Base-by-base conservation (phyloP, 2,329 filamentous ascomycete species). In the Alternaria postmessia region DNA sequence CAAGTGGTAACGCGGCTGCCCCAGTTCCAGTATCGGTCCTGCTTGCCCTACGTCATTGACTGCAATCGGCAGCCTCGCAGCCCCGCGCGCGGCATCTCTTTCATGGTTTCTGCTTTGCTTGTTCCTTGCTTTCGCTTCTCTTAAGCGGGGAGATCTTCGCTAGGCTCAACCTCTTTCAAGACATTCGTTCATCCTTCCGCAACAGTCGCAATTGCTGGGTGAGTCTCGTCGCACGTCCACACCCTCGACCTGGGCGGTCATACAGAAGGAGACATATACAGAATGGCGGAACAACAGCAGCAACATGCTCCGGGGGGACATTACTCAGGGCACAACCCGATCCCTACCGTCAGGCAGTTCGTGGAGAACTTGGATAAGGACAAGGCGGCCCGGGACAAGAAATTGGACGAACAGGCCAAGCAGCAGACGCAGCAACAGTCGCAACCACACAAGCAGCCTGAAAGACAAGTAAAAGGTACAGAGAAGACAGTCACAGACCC, bases 321-420 rank as follows among this genome's bases (percentile, higher is more conserved):
- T 76, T 97, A 96, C 83, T 94, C 91, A 30, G 93, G 90, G 52
- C 80, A 79, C 60, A 96, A 97, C 77, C 91, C 91, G 24, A 88
- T 98, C 54, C 94, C 94, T 7, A 97, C 93, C 57, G 91, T 97
- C 67, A 89, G 90, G 74, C 87, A 94, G 77, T 96, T 97, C 67
- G 85, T 97, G 67, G 86, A 91, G 54, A 86, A 86, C 65, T 84
- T 97, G 36, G 94, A 97, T 77, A 83, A 80, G 54, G 89, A 96
- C 68, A 97, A 97, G 82, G 88, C 86, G 69, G 81, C 89, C 8
- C 86, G 93, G 67, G 92, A 96, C 78, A 84, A 85, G 57, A 81
- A 86, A 64, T 88, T 96, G 62, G 91, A 96, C 46, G 81, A 86
- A 48, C 46, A 54, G 28, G 54, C 54, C 4, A 47, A 46, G 16